Evolutionary conservation across 2,329 filamentous ascomycete genomes (phyloP).

Genomic region (Emmonsia crescens): DNA sequence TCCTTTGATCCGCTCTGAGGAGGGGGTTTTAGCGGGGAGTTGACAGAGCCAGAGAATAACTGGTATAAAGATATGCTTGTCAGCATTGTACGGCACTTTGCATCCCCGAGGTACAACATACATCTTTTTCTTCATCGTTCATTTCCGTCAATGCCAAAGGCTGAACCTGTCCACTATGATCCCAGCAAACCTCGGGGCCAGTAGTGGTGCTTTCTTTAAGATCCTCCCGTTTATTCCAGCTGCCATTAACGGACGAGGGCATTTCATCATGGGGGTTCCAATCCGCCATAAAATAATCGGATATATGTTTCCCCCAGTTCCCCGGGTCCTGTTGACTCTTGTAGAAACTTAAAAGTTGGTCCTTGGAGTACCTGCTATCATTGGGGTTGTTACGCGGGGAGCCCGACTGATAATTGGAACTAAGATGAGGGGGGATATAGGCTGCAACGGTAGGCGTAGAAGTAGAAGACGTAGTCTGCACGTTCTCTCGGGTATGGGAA

Average conservation of each 20-base stretch:
- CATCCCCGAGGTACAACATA: conserved; percentile 24
- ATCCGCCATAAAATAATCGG: conserved; percentile 58
- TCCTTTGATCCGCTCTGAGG: conserved; percentile 56
- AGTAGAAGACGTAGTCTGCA: conserved; percentile 30
- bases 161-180: conserved; percentile 55
- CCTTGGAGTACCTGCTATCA: conserved; percentile 61
- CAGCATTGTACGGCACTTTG: conserved; percentile 7
- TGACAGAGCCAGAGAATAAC: conserved; percentile 77
- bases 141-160: conserved; percentile 66
- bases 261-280: conserved; percentile 71
- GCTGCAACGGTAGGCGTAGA: conserved; percentile 33
- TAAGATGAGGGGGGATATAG: conserved; percentile 53
- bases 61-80: conserved; percentile 30
- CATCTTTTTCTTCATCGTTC: conserved; percentile 56
- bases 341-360: conserved; percentile 67
- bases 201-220: conserved; percentile 60
- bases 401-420: conserved; percentile 37
- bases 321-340: conserved; percentile 46
- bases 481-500: conserved; percentile 36
- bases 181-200: conserved; percentile 91
- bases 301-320: conserved; percentile 48
- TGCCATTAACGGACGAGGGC: conserved; percentile 42
- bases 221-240: conserved; percentile 71
- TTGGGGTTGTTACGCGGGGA: conserved; percentile 42
- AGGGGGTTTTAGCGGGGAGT: conserved; percentile 82